Percentiles rank a stretch among this genome's conserved stretches.
Conservation (phyloP, 2,329 filamentous ascomycete species). For the Claviceps africana region DNA sequence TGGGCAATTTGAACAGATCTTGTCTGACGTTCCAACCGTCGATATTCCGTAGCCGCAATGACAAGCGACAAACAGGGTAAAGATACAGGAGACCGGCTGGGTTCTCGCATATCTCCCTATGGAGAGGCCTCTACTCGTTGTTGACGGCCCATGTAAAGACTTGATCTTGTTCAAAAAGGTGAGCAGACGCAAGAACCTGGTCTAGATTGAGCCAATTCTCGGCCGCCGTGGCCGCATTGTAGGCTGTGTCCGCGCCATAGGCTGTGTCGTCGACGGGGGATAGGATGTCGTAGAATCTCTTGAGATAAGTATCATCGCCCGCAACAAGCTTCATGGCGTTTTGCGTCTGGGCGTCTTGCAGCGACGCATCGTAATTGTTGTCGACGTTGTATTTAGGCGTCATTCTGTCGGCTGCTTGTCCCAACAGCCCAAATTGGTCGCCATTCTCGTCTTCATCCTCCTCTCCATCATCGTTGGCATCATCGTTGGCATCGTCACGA, state of each 20-base stretch:
- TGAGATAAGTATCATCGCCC: not conserved
- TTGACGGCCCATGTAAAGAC: not conserved
- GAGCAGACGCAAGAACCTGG: not conserved
- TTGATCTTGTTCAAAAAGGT: not conserved
- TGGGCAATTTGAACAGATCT: no score
- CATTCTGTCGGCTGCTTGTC: not conserved
- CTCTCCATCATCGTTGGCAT: not conserved
- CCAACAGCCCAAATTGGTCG: not conserved
- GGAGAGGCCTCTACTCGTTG: not conserved
- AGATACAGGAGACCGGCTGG: no score
- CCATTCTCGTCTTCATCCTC: not conserved
- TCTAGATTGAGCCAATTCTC: not conserved
- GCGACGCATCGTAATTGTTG: no score
- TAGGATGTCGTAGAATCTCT: not conserved
- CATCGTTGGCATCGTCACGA: constrained; percentile 13
- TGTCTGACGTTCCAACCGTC: no score
- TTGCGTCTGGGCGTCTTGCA: no score
- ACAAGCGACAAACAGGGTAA: no score
- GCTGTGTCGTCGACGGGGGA: not conserved
- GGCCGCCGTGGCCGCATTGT: not conserved
- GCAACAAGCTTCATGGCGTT: not conserved
- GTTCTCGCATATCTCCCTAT: no score
- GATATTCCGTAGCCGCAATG: no score
- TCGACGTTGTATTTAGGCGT: not conserved
- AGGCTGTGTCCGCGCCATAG: not conserved